Evolutionary conservation across 2,329 filamentous ascomycete genomes (phyloP).

Genomic region (Pseudogymnoascus sp.): DNA sequence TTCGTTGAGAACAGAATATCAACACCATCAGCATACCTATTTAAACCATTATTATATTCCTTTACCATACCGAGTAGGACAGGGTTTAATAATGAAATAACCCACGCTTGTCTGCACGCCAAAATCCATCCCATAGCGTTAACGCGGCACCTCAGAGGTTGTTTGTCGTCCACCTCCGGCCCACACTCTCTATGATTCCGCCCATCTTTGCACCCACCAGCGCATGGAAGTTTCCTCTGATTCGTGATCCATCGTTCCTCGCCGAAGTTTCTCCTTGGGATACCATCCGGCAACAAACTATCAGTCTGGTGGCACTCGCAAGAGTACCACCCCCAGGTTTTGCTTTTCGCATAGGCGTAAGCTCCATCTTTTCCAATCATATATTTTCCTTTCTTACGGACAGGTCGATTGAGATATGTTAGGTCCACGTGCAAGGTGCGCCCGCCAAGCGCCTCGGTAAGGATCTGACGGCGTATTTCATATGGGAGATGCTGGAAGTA

Average conservation of each 20-base stretch:
- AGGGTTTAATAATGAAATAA: neutral
- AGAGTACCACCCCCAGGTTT: neutral
- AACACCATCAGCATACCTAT: neutral
- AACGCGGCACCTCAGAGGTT: neutral
- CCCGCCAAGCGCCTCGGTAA: neutral
- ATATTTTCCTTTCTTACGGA: neutral
- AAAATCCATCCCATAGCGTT: conserved; percentile 1
- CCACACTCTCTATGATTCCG: neutral
- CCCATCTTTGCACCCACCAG: neutral
- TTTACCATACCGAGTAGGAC: neutral
- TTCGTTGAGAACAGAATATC: conserved; percentile 1
- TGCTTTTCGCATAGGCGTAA: neutral
- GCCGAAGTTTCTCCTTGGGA: neutral
- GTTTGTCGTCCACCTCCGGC: neutral
- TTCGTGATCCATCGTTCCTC: neutral
- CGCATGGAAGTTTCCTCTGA: neutral
- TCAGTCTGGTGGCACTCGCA: neutral
- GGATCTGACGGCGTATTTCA: neutral
- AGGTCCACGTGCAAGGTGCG: neutral
- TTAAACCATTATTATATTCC: neutral
- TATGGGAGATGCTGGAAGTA: neutral
- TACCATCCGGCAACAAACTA: neutral
- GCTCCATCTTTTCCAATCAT: too few species aligned
- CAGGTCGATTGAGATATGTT: neutral
- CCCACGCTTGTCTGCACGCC: neutral